Base-by-base conservation (phyloP, 495 filamentous ascomycete genomes). In the Penicillium subrubescens region DNA sequence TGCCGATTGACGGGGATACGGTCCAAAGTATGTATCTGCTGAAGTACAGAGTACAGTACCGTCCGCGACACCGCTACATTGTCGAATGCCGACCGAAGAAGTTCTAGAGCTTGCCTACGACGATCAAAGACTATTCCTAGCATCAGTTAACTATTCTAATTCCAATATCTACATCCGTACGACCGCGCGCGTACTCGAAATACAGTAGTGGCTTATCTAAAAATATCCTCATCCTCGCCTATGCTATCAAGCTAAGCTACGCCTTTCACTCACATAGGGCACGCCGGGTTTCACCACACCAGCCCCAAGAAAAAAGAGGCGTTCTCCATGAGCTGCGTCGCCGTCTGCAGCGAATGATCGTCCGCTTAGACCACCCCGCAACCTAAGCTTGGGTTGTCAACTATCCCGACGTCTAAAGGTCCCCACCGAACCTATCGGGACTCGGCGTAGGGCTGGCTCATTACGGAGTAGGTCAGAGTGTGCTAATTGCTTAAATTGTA, bases 21-120 rank as follows among this genome's bases (percentile, higher is more conserved):
- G 8, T 44, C 5, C 41, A 44, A 19, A 19, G 41, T n/a, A n/a
- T n/a, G n/a, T 44, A 21, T 19, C 21, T 19, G n/a, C 21, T 44
- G 11, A 19, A 10, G 35, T 37, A 37, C 35, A 14, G 35, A 41
- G 14, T 41, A 41, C 37, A 17, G 35, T 44, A 44, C 8, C 5
- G 19, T 5, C 59, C 17, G 21, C 59, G 46, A 51, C 46, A 53
- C 46, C 59, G 59, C 59, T 39, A 52, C 59, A 53, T 60, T 41
- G 34, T 27, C 44, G 33, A 60, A 60, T 60, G 8, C 59, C 59
- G 44, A 17, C 31, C 58, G 17, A 10, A 23, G 12, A 51, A 1
- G 21, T 23, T 50, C 44, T 50, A 25, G 44, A 50, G 5, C 11
- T 25, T 4, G 23, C 25, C 12, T 2, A 8, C 21, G 2, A 25